These are phyloP conservation scores for Colletotrichum australisinense DNA, from an alignment of 2,329 filamentous ascomycete genomes.

Conservation along the genomic window DNA sequence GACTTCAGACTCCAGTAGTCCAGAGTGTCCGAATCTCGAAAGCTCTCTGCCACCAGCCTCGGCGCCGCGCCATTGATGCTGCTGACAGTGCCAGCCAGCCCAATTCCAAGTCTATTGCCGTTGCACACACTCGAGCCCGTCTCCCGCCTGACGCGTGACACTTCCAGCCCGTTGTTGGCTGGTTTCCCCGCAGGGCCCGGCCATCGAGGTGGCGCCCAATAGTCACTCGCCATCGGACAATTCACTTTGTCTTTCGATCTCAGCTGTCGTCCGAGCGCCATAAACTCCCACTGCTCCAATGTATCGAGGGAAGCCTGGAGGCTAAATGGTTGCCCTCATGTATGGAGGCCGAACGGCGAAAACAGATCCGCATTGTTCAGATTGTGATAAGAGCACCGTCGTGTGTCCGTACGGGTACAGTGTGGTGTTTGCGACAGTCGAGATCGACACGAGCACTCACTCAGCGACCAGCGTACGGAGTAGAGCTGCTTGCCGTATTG, in stretches of 20 bases:
- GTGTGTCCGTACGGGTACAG: too few species aligned
- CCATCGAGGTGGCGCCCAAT: slow-evolving; percentile 28
- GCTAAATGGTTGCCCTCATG: background rate
- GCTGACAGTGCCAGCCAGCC: slow-evolving; percentile 1
- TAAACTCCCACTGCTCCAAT: slow-evolving; percentile 11
- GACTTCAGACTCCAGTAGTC: background rate
- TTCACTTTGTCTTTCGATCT: slow-evolving; percentile 22
- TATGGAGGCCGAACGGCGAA: background rate
- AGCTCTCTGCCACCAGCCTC: slow-evolving; percentile 9
- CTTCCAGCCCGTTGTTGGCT: slow-evolving; percentile 13
- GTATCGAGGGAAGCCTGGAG: background rate
- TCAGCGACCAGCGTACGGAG: slow-evolving; percentile 9
- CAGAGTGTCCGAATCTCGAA: background rate
- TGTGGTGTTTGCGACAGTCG: slow-evolving; percentile 1
- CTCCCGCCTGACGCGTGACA: slow-evolving; percentile 21
- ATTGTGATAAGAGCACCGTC: background rate
- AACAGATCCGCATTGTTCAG: slow-evolving; percentile 18
- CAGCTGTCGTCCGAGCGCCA: slow-evolving; percentile 21
- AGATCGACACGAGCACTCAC: slow-evolving; percentile 19
- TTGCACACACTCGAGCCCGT: background rate
- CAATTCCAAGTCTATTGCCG: background rate
- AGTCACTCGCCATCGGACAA: slow-evolving; percentile 27
- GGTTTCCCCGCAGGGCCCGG: slow-evolving; percentile 10
- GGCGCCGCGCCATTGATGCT: background rate
- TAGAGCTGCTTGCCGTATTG: slow-evolving; percentile 8